phyloP scores from a whole-genome alignment of 1,284 basidiomycete genomes.

The Cryptococcus sp. region DNA sequence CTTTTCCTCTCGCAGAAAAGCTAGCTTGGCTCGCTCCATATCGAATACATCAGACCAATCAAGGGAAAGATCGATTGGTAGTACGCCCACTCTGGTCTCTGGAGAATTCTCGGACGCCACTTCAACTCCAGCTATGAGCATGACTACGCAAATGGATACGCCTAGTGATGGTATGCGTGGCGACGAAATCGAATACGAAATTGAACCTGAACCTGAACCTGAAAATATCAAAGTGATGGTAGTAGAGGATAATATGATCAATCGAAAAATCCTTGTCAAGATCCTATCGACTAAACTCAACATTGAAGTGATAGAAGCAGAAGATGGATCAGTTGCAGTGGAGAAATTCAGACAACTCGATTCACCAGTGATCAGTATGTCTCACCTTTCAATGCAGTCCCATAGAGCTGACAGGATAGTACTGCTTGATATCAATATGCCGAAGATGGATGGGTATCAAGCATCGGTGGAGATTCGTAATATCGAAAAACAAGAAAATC shows the following conservation, averaged over 20 bases:
- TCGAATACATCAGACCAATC: not conserved
- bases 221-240: constrained; percentile 9
- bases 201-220: constrained; percentile 4
- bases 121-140: not conserved
- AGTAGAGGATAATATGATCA: constrained; percentile 46
- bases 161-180: not conserved
- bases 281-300: constrained; percentile 32
- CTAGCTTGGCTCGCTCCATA: constrained; percentile 3
- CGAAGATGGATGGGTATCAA: constrained; percentile 43
- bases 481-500: constrained; percentile 16
- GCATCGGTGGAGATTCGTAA: constrained; percentile 37
- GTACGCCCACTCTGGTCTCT: not conserved
- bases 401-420: constrained; percentile 11
- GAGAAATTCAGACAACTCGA: constrained; percentile 30
- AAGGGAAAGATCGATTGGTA: constrained; percentile 3
- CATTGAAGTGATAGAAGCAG: constrained; percentile 34
- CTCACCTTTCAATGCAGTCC: not conserved
- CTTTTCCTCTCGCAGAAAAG: constrained; percentile 24
- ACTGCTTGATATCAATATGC: constrained; percentile 48
- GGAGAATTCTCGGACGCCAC: not conserved
- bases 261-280: constrained; percentile 43
- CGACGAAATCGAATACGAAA: not conserved
- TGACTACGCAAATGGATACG: not conserved
- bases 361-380: constrained; percentile 16
- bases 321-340: constrained; percentile 41